Base-by-base conservation (phyloP, 139 green algal genomes). In the Auxenochlorella pyrenoidosa region DNA sequence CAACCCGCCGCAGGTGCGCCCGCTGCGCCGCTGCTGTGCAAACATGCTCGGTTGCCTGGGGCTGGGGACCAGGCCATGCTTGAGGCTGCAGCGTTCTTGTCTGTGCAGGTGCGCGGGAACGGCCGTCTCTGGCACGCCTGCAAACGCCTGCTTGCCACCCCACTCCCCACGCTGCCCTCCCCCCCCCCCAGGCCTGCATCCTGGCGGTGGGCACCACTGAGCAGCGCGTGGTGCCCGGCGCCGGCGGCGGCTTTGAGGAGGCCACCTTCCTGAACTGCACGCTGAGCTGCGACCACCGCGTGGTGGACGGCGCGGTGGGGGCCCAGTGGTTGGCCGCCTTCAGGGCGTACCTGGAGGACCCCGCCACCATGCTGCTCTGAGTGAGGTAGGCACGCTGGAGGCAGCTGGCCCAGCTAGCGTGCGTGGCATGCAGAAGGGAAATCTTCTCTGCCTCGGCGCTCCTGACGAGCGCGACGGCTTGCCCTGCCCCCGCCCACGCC, bases 241-340 rank as follows among this genome's bases (percentile, higher is more conserved):
- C 72, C 43, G 70, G 51, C 36, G 88, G 90, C 65, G 82, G 88
- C 30, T 97, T 94, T 82, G 84, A 88, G 68, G 89, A 95, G 84
- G 94, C 78, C 26, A 88, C 58, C 28, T 89, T 91, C 68, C 87
- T 98, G 86, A 88, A 32, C 38, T 95, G 94, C 54, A 99, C 98
- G 1, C 89, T 99, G 43, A 96, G 88, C 80, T 99, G 97, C 90
- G 98, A 99, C 91, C 98, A 99, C 93, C 91, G 98, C 5, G 97
- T 99, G 19, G 95, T 99, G 59, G 98, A 99, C 86, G 98, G 98
- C 26, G 98, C 98, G 16, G 92, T 99, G 87, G 98, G 97, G 0
- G 97, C 98, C 26, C 90, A 98, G 89, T 99, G 98, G 98, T 92
- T 99, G 72, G 88, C 93, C 47, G 95, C 95, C 0, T 99, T 99